A percentile compares a stretch with the other conserved stretches of the same genome.
Conservation (phyloP, 352 stramenopile species). For the Phytophthora sojae region DNA sequence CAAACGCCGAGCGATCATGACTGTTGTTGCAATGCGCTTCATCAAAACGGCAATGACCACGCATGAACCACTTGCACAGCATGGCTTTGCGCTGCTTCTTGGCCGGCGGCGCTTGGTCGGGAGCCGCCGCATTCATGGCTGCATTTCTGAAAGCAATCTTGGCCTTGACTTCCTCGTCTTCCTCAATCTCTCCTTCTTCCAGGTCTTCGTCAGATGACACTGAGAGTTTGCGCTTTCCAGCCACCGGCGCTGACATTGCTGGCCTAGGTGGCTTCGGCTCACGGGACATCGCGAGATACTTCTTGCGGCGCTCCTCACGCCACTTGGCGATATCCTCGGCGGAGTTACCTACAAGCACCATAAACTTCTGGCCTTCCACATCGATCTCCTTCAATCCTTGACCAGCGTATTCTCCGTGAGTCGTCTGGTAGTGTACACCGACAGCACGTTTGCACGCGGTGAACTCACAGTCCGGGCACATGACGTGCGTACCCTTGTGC, state of each 20-base stretch:
- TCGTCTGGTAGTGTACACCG: constrained; percentile 67
- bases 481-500: constrained; percentile 76
- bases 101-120: constrained; percentile 26
- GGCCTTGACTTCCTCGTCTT: constrained; percentile 40
- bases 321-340: constrained; percentile 83
- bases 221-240: constrained; percentile 63
- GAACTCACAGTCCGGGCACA: constrained; percentile 76
- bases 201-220: constrained; percentile 52
- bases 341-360: constrained; percentile 84
- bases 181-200: constrained; percentile 70
- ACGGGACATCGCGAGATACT: constrained; percentile 52
- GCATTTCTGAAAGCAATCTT: constrained; percentile 19
- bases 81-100: constrained; percentile 59
- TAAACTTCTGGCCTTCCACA: constrained; percentile 88
- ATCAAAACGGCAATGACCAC: constrained; percentile 67
- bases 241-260: not conserved
- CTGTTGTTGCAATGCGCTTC: constrained; percentile 69
- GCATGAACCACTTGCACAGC: constrained; percentile 76
- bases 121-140: constrained; percentile 17
- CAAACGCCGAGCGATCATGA: constrained; percentile 68
- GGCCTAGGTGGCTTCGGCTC: constrained; percentile 27
- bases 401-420: constrained; percentile 72
- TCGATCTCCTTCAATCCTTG: constrained; percentile 85
- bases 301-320: constrained; percentile 78
- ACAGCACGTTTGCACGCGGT: constrained; percentile 82